These are phyloP conservation scores for Alectoria sarmentosa DNA, from an alignment of 495 filamentous ascomycete species.

Conservation along the genomic window DNA sequence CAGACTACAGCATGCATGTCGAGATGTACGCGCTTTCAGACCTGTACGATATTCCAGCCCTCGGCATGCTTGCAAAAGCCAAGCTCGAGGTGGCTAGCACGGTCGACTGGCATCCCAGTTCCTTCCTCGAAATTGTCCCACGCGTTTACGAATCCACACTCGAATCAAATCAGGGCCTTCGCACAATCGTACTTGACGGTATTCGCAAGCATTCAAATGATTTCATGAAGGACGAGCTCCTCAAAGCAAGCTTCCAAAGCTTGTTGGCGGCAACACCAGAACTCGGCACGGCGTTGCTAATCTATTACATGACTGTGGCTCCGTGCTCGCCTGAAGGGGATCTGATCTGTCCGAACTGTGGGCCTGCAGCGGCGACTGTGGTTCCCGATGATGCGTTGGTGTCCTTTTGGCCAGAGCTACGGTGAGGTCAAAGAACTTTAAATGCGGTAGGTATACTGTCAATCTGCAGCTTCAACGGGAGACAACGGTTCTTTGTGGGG, in stretches of 20 bases:
- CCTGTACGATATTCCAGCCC: constrained; percentile 5
- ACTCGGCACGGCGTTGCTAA: not conserved
- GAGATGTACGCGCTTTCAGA: constrained; percentile 5
- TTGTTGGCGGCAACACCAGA: not conserved
- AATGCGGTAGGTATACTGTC: too few relatives aligned
- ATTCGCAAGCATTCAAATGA: too few relatives aligned
- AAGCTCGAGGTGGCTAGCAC: not conserved
- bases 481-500: too few relatives aligned
- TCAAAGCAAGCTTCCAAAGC: not conserved
- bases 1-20: not conserved
- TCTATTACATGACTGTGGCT: not conserved
- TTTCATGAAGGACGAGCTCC: not conserved
- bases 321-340: not conserved
- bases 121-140: not conserved
- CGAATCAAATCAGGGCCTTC: not conserved
- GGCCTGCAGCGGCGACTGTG: too few relatives aligned
- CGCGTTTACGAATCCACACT: not conserved
- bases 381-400: too few relatives aligned
- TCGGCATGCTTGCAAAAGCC: not conserved
- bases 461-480: too few relatives aligned
- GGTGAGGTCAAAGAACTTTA: too few relatives aligned
- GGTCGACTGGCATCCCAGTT: not conserved
- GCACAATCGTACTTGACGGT: not conserved
- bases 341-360: too few relatives aligned
- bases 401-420: too few relatives aligned